Conservation (phyloP, 331 rosid genomes). For the Acacia concinna region DNA sequence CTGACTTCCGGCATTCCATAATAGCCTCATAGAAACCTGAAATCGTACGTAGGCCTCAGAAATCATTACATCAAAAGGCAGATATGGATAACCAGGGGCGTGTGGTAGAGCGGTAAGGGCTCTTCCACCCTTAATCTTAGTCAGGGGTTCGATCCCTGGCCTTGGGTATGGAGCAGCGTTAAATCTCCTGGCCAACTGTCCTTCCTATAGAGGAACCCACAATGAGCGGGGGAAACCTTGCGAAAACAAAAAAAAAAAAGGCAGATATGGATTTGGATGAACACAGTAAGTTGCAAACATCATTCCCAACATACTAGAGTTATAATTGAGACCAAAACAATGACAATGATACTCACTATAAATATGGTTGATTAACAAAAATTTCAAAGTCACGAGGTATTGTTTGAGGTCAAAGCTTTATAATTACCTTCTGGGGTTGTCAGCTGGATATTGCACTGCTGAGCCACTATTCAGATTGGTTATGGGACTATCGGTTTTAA, state of each 20-base stretch:
- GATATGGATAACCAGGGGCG: no score
- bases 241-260: no score
- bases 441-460: constrained; percentile 69
- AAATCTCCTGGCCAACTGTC: no score
- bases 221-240: no score
- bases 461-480: constrained; percentile 83
- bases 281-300: not conserved
- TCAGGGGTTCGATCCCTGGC: no score
- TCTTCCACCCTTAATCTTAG: no score
- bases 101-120: no score
- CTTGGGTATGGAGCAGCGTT: no score
- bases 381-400: constrained; percentile 63
- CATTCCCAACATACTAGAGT: no score
- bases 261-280: not conserved
- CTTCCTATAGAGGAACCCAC: no score
- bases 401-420: constrained; percentile 76
- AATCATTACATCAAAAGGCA: constrained; percentile 20
- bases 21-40: constrained; percentile 72
- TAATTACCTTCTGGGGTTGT: constrained; percentile 63
- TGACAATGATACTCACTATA: no score
- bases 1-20: constrained; percentile 72
- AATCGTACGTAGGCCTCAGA: constrained; percentile 31
- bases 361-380: constrained; percentile 72
- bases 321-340: no score
- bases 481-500: constrained; percentile 73